phyloP scores from a whole-genome alignment of 2,329 filamentous ascomycete genomes.

The Rhexocercosporidium sp. region DNA sequence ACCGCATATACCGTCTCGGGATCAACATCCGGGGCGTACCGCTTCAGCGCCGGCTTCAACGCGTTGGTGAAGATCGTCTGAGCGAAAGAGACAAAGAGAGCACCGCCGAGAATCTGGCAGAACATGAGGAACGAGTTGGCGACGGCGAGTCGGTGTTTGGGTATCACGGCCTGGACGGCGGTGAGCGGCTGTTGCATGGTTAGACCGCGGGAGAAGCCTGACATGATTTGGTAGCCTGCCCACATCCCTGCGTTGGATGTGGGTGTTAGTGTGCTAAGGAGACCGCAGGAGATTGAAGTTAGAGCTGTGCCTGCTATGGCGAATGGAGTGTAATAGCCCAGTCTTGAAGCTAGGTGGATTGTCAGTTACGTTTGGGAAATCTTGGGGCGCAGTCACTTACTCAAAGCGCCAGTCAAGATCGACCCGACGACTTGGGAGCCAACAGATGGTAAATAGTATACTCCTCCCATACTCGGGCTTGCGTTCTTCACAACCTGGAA shows the following conservation, averaged over 20 bases:
- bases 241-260: conserved; percentile 25
- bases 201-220: conserved; percentile 33
- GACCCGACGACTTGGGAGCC: conserved; percentile 22
- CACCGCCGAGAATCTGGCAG: conserved; percentile 41
- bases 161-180: conserved; percentile 43
- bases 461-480: conserved; percentile 36
- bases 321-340: conserved; percentile 43
- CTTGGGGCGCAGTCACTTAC: conserved; percentile 20
- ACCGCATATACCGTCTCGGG: conserved; percentile 45
- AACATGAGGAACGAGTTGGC: conserved; percentile 45
- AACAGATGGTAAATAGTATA: conserved; percentile 36
- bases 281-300: conserved; percentile 41
- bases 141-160: conserved; percentile 39
- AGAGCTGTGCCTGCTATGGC: conserved; percentile 41
- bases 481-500: conserved; percentile 41
- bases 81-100: conserved; percentile 40
- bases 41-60: conserved; percentile 39
- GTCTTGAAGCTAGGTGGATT: conserved; percentile 32
- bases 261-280: conserved; percentile 42
- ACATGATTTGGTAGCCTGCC: conserved; percentile 36
- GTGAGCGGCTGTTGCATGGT: conserved; percentile 38
- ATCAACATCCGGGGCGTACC: conserved; percentile 43
- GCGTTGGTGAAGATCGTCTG: conserved; percentile 41
- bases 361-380: neutral
- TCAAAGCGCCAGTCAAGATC: conserved; percentile 29